A percentile compares a stretch with the other conserved stretches of the same genome.
phyloP scores from a whole-genome alignment of 345 rosid genomes.

The Passiflora organensis region DNA sequence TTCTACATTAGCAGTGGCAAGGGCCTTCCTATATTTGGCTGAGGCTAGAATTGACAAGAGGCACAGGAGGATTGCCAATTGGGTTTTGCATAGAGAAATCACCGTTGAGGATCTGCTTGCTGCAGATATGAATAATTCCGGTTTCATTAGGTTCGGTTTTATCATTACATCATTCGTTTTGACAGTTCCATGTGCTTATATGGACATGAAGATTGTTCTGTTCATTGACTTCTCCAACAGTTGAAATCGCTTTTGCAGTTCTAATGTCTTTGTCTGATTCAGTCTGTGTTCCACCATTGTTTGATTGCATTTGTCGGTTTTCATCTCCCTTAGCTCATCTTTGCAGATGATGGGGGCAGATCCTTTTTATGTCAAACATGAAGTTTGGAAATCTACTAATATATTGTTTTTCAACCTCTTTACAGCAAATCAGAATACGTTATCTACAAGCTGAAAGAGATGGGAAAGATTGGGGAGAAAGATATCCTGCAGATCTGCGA shows the following conservation, averaged over 20 bases:
- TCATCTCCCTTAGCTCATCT: too few species aligned
- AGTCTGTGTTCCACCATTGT: too few species aligned
- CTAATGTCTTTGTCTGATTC: too few species aligned
- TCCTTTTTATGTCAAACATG: too few species aligned
- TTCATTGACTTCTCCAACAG: too few species aligned
- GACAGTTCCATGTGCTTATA: too few species aligned
- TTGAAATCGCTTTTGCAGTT: too few species aligned
- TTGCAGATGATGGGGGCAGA: too few species aligned
- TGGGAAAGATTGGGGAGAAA: slow-evolving; percentile 56
- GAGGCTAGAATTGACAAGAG: slow-evolving; percentile 44
- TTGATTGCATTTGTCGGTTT: too few species aligned
- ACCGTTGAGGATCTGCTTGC: slow-evolving; percentile 39
- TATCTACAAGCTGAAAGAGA: slow-evolving; percentile 67
- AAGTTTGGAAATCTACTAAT: too few species aligned
- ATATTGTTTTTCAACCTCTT: background rate
- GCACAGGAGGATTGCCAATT: slow-evolving; percentile 36
- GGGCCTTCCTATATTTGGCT: slow-evolving; percentile 43
- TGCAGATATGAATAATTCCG: slow-evolving; percentile 35
- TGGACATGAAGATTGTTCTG: too few species aligned
- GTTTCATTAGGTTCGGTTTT: slow-evolving; percentile 29
- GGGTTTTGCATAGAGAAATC: slow-evolving; percentile 41
- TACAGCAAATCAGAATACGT: slow-evolving; percentile 71
- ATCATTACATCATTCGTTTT: too few species aligned
- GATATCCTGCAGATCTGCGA: slow-evolving; percentile 48
- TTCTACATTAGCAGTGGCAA: slow-evolving; percentile 48